A percentile compares a stretch with the other conserved stretches of the same genome.
Evolutionary conservation across 2,329 filamentous ascomycete genomes (phyloP).

Genomic region (Fusarium robinianum): DNA sequence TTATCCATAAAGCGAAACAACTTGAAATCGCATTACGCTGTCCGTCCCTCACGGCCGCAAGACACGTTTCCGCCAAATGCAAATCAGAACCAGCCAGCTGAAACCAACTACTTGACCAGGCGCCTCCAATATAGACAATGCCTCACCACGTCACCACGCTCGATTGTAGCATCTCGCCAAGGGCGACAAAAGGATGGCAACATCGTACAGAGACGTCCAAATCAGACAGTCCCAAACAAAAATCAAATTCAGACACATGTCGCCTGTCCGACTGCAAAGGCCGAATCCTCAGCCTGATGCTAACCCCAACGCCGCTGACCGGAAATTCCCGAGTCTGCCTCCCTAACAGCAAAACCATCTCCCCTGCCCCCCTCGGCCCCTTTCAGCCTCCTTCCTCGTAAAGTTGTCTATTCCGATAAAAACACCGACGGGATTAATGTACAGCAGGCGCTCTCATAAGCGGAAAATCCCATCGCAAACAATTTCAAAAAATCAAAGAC

Average conservation of each 20-base stretch:
- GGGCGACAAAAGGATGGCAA: conserved; percentile 2
- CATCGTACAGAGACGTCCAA: conserved; percentile 14
- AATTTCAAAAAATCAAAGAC: conserved; percentile 28
- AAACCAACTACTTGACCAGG: no score
- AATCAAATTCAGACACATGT: conserved; percentile 6
- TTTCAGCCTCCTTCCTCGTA: conserved; percentile 10
- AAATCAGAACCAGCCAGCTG: no score
- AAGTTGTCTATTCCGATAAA: conserved; percentile 11
- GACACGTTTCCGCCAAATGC: no score
- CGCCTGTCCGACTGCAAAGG: conserved; percentile 13
- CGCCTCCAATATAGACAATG: no score
- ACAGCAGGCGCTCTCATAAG: conserved; percentile 8
- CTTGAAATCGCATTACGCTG: no score
- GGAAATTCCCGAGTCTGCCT: conserved; percentile 25
- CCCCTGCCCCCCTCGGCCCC: not conserved
- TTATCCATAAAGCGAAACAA: no score
- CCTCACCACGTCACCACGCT: conserved; percentile 8
- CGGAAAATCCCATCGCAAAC: conserved; percentile 11
- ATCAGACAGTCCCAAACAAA: conserved; percentile 3
- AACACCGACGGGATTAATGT: conserved; percentile 17
- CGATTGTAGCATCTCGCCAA: conserved; percentile 8
- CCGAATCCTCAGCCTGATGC: conserved; percentile 9
- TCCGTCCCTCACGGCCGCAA: no score
- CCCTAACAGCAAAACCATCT: conserved; percentile 12
- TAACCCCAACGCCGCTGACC: conserved; percentile 26